These are phyloP conservation scores for Microbotryum lychnidis-dioicae DNA, from an alignment of 1,284 basidiomycete genomes.

Conservation along the genomic window DNA sequence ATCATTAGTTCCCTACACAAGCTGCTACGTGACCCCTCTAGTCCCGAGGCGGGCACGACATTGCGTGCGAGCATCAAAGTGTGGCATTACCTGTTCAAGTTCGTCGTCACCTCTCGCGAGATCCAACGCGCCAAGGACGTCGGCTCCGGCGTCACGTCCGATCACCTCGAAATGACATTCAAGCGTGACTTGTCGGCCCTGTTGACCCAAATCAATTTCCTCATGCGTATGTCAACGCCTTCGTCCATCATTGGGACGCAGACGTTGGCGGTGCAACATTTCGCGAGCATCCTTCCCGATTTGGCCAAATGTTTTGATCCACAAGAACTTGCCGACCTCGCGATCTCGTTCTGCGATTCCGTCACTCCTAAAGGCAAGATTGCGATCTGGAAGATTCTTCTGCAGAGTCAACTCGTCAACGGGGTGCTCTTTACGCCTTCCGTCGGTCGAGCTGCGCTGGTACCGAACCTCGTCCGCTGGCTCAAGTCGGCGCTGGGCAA, in stretches of 20 bases:
- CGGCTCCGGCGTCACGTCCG: constrained; percentile 69
- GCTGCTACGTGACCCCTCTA: constrained; percentile 64
- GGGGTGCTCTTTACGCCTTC: constrained; percentile 77
- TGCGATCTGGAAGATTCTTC: constrained; percentile 83
- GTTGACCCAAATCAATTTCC: constrained; percentile 68
- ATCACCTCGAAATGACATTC: constrained; percentile 77
- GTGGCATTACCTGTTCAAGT: constrained; percentile 92
- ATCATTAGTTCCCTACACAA: constrained; percentile 80
- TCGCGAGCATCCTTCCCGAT: constrained; percentile 83
- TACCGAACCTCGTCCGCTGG: constrained; percentile 84
- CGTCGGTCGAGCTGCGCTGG: constrained; percentile 66
- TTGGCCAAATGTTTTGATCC: constrained; percentile 68
- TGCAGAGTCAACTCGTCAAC: constrained; percentile 84
- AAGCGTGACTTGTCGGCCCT: constrained; percentile 48
- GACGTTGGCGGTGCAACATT: constrained; percentile 69
- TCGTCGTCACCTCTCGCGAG: constrained; percentile 79
- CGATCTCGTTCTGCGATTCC: constrained; percentile 76
- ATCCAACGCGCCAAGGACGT: constrained; percentile 73
- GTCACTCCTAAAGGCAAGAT: constrained; percentile 69
- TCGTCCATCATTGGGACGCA: constrained; percentile 89
- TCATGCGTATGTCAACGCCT: constrained; percentile 76
- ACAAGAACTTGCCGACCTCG: constrained; percentile 73
- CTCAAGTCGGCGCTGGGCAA: constrained; percentile 91
- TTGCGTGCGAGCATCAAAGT: constrained; percentile 87
- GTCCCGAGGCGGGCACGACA: constrained; percentile 62